Base-by-base conservation (phyloP, 352 stramenopile genomes). In the Pelagophyceae sp. region DNA sequence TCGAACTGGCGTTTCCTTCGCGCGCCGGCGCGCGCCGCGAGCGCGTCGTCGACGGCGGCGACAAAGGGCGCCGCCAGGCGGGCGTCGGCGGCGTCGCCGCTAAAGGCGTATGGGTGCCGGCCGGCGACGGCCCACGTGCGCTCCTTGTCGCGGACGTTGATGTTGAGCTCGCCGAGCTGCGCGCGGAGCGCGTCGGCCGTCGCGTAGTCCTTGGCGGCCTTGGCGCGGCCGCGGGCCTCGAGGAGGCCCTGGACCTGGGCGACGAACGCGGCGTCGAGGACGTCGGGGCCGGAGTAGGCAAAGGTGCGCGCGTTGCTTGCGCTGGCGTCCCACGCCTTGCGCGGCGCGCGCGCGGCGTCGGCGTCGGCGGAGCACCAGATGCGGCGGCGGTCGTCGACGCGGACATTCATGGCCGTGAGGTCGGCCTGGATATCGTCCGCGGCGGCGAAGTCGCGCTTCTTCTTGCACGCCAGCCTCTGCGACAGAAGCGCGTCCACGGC, bases 291-390 rank as follows among this genome's bases (percentile, higher is more conserved):
- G 11, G 11, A 23, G 3, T 37, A n/a, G n/a, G n/a, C n/a, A n/a
- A n/a, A n/a, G n/a, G n/a, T n/a, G n/a, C n/a, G 15, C 29, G 6
- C n/a, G 33, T 71, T 31, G 29, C 33, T 20, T 3, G 23, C 23
- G 45, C 11, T 23, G 45, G 45, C 45, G 45, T 23, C 45, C 11
- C 23, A 54, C 11, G 45, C 23, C 45, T 23, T 54, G 45, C 11
- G 45, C 61, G 45, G 45, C 45, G 45, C 45, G 45, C 45, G 45
- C 45, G 45, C 11, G 58, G 81, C 81, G 51, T 63, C 72, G 15
- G 77, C 72, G 45, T 82, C 86, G 80, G 89, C 84, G 17, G 79
- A 83, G 60, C 85, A 77, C 85, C 85, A 90, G 72, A 86, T 79
- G 71, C 88, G 88, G 38, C 71, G 78, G 37, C 79, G 80, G 81